Evolutionary conservation across 2,329 filamentous ascomycete genomes (phyloP).

Genomic region (Aureobasidium sp.): DNA sequence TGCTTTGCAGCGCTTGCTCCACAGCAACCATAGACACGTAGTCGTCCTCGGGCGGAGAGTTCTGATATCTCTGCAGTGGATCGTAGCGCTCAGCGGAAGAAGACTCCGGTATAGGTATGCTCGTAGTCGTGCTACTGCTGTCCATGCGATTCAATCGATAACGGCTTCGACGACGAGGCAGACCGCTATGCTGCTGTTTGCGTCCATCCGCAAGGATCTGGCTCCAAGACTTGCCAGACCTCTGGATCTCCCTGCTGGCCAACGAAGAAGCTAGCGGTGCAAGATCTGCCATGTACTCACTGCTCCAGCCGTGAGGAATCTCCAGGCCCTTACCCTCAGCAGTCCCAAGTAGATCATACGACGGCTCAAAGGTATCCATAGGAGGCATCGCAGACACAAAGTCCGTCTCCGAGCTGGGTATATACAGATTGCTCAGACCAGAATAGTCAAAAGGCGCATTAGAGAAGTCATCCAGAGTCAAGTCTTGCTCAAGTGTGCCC

Average conservation of each 20-base stretch:
- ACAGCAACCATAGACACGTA: conserved; percentile 58
- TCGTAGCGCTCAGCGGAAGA: not conserved
- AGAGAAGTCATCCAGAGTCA: not conserved
- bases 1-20: conserved; percentile 46
- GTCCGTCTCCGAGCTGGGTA: not conserved
- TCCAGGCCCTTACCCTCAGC: conserved; percentile 2
- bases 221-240: conserved; percentile 8
- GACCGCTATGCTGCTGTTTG: not conserved
- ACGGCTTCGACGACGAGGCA: conserved; percentile 1
- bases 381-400: not conserved
- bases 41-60: conserved; percentile 63
- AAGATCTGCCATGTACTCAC: not conserved
- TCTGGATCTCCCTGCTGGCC: not conserved
- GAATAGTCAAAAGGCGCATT: conserved; percentile 1
- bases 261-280: not conserved
- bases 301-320: not conserved
- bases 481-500: not conserved
- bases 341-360: not conserved
- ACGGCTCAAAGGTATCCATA: not conserved
- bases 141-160: conserved; percentile 3
- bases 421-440: not conserved
- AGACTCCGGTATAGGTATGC: conserved; percentile 1
- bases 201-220: not conserved
- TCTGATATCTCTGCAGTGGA: conserved; percentile 56
- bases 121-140: not conserved